A percentile compares a stretch with the other conserved stretches of the same genome.
These are phyloP conservation scores for Alternaria panax DNA, from an alignment of 2,329 filamentous ascomycete genomes.

Conservation along the genomic window DNA sequence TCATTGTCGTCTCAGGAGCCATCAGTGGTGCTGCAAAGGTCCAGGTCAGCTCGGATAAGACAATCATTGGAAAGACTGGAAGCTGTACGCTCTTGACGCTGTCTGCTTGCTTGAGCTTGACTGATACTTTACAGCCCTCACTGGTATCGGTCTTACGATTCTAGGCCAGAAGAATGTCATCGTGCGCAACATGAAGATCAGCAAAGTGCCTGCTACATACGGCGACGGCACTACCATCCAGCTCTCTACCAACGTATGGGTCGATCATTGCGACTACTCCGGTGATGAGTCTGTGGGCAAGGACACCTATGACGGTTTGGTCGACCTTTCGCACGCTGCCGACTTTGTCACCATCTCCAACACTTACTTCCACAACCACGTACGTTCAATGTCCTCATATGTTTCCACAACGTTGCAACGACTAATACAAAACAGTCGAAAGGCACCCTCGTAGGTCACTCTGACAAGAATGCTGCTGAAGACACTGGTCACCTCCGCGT, in stretches of 20 bases:
- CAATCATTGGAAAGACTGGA: conserved; percentile 49
- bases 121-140: conserved; percentile 48
- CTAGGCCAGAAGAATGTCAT: conserved; percentile 65
- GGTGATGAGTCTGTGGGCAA: conserved; percentile 48
- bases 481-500: conserved; percentile 68
- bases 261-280: conserved; percentile 71
- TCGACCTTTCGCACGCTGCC: conserved; percentile 68
- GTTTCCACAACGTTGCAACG: not conserved
- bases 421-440: conserved; percentile 50
- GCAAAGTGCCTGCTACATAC: conserved; percentile 62
- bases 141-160: conserved; percentile 61
- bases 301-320: conserved; percentile 46
- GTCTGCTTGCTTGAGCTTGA: conserved; percentile 14
- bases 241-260: conserved; percentile 62
- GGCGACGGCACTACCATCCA: conserved; percentile 69
- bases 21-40: conserved; percentile 37
- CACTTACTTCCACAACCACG: conserved; percentile 61
- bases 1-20: conserved; percentile 36
- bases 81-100: conserved; percentile 43
- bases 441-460: conserved; percentile 65
- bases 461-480: conserved; percentile 60
- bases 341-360: conserved; percentile 66
- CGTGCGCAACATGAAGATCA: conserved; percentile 66
- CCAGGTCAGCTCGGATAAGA: conserved; percentile 29
- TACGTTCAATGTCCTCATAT: not conserved